Evolutionary conservation across 1,139 yeast species (phyloP), one percentile per base, ranked within the genome.

Genomic region (Pichia terricola): DNA sequence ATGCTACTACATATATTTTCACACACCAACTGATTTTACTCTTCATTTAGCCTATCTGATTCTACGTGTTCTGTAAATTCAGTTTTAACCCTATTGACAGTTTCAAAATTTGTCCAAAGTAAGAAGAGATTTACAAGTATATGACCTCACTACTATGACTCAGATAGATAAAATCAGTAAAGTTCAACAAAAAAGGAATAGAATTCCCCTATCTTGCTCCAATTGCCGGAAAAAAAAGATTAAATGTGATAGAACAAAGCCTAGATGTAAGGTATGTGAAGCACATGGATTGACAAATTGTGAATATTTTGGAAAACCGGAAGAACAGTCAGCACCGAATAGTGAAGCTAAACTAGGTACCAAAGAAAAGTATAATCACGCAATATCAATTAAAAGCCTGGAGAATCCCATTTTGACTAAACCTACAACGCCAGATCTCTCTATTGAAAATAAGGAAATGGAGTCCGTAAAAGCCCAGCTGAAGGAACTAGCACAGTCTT

Each of bases 171-270:
- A 16, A 16, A 16, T 16, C 22, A 16, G 22, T 16, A 16, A 16
- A 16, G 22, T 16, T 16, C 22, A 16, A 16, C 22, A 16, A 16
- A 16, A 16, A 26, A 35, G 45, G 28, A 41, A 39, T 30, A 35
- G 47, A 27, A 26, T 45, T 3, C 47, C 45, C 4, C 37, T 45
- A 2, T 39, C 47, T 9, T 45, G 47, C 26, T 30, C 32, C 7
- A 36, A 40, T 16, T 45, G 47, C 34, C 35, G 47, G 30, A 30
- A 35, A 10, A 45, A 45, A 35, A 45, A 45, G 35, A 42, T 40
- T 10, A 45, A 45, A 38, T 45, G 48, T 34, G 45, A 45, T 40
- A 40, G 48, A 6, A 26, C 38, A 3, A 45, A 35, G 27, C 48
- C 45, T 2, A 35, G 25, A 10, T 45, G 48, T 28, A 40, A 37